Evolutionary conservation across 768 basidiomycete species (phyloP).

Genomic region (Obba rivulosa): DNA sequence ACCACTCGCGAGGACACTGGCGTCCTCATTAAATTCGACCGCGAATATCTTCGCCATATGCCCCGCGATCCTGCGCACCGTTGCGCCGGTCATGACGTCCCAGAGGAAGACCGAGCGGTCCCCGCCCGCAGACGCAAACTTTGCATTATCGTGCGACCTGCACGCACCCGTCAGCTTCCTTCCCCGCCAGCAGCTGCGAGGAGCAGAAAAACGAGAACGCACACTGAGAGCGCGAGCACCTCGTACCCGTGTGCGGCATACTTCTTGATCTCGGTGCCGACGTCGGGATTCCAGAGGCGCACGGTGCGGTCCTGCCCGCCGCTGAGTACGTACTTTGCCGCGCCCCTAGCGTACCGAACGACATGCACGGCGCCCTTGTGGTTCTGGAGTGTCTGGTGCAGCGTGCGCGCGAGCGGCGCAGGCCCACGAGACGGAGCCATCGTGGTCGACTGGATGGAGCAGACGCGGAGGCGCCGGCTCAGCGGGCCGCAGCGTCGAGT

Average conservation of each 20-base stretch:
- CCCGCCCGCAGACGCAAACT: conserved; percentile 91
- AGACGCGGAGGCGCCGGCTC: neutral
- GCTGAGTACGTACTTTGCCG: conserved; percentile 84
- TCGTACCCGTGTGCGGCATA: conserved; percentile 95
- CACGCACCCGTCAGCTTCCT: neutral
- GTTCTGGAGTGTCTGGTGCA: conserved; percentile 55
- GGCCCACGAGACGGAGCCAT: conserved; percentile 34
- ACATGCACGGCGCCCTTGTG: conserved; percentile 89
- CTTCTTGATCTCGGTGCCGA: conserved; percentile 85
- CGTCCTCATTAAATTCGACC: conserved; percentile 87
- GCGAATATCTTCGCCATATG: conserved; percentile 89
- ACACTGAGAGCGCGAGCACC: conserved; percentile 88
- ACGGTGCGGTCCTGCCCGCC: conserved; percentile 91
- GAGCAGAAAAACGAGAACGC: conserved; percentile 25
- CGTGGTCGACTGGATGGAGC: neutral
- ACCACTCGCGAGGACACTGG: conserved; percentile 87
- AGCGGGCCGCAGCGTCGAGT: too few species aligned
- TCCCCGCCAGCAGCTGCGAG: neutral
- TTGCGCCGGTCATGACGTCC: conserved; percentile 89
- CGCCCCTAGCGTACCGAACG: conserved; percentile 85
- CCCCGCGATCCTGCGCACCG: conserved; percentile 77
- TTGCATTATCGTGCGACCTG: conserved; percentile 89
- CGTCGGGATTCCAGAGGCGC: conserved; percentile 83
- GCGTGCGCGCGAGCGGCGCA: conserved; percentile 47
- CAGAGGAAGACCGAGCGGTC: conserved; percentile 91